These are phyloP conservation scores for Mycena indigotica DNA, from an alignment of 768 basidiomycete species.

Conservation along the genomic window DNA sequence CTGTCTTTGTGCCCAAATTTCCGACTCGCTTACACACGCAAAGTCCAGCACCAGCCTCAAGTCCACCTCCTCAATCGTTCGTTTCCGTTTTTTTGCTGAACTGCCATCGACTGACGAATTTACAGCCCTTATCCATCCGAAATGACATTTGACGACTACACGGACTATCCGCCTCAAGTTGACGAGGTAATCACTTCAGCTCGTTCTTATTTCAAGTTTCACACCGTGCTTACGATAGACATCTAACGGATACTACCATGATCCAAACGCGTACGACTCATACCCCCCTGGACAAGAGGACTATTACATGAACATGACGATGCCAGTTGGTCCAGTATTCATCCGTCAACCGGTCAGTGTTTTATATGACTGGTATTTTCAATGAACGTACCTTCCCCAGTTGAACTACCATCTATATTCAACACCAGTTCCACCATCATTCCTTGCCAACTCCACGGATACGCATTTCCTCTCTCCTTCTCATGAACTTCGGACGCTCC, in stretches of 20 bases:
- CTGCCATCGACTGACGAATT: not conserved
- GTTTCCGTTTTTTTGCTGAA: too few species aligned
- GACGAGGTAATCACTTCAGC: slow-evolving; percentile 30
- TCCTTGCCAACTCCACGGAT: slow-evolving; percentile 46
- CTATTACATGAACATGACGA: slow-evolving; percentile 48
- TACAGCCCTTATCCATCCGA: slow-evolving; percentile 16
- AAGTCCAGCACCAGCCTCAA: slow-evolving; percentile 32
- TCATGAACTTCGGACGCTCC: slow-evolving; percentile 41
- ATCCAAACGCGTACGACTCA: slow-evolving; percentile 31
- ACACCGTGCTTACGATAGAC: slow-evolving; percentile 9
- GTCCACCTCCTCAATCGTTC: slow-evolving; percentile 32
- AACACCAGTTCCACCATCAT: slow-evolving; percentile 57
- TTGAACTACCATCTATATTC: slow-evolving; percentile 94
- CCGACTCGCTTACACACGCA: slow-evolving; percentile 30
- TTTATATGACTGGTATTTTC: slow-evolving; percentile 2
- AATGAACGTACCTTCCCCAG: slow-evolving; percentile 39
- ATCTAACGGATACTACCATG: slow-evolving; percentile 28
- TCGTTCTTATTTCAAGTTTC: slow-evolving; percentile 32
- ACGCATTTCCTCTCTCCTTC: slow-evolving; percentile 72
- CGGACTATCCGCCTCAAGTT: slow-evolving; percentile 21
- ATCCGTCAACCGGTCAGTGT: slow-evolving; percentile 68
- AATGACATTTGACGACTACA: slow-evolving; percentile 29
- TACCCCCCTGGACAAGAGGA: slow-evolving; percentile 42
- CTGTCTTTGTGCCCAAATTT: slow-evolving; percentile 79
- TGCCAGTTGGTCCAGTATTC: slow-evolving; percentile 46